phyloP scores from a whole-genome alignment of 2,329 filamentous ascomycete species.

The Ascosphaera apis region DNA sequence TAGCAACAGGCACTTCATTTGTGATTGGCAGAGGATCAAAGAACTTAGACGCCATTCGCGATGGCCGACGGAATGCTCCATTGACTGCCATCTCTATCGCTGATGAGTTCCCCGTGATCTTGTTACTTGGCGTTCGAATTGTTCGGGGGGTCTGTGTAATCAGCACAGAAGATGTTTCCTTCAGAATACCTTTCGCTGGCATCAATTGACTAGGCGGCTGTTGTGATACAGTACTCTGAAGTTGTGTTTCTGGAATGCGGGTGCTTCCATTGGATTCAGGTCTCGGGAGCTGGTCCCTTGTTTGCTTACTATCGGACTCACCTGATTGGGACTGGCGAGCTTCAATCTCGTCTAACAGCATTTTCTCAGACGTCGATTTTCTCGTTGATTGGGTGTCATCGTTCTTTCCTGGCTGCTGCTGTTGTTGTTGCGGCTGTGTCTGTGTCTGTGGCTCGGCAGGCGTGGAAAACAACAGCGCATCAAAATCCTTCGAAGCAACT shows the following conservation, averaged over 20 bases:
- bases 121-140: not conserved
- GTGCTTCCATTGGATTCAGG: not conserved
- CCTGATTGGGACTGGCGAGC: not conserved
- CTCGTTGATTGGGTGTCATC: not conserved
- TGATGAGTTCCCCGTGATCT: not conserved
- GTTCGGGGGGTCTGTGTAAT: not conserved
- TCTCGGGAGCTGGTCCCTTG: not conserved
- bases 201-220: not conserved
- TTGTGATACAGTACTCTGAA: not conserved
- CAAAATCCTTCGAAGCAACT: not conserved
- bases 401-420: not conserved
- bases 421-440: no score
- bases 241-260: not conserved
- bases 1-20: not conserved
- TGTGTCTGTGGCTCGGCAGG: no score
- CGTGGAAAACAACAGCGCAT: not conserved
- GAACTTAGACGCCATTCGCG: not conserved
- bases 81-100: slow-evolving; percentile 1
- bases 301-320: not conserved
- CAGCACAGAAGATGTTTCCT: not conserved
- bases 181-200: not conserved
- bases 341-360: not conserved
- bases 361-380: not conserved
- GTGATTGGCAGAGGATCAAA: not conserved
- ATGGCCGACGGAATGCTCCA: not conserved